phyloP scores from a whole-genome alignment of 2,329 filamentous ascomycete species.

The Orbilia blumenaviensis region DNA sequence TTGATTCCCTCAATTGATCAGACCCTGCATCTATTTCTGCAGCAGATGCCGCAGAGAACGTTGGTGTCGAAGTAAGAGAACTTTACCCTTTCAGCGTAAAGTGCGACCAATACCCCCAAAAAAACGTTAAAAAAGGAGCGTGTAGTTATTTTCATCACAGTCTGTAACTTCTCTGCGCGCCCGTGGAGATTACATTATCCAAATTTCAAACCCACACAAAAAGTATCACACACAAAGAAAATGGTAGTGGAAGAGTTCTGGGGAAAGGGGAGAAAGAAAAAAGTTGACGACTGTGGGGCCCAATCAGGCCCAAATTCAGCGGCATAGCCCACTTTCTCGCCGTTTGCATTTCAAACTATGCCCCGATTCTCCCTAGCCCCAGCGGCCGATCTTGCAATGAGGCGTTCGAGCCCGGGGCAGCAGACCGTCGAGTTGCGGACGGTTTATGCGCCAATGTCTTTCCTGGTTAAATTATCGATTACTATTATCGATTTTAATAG shows the following conservation, averaged over 20 bases:
- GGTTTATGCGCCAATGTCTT: constrained; percentile 5
- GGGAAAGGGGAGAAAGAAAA: background rate
- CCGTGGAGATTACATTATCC: constrained; percentile 18
- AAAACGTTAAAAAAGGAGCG: background rate
- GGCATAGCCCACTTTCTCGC: constrained; percentile 8
- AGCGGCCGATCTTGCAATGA: constrained; percentile 18
- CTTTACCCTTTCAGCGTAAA: background rate
- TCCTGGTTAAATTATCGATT: constrained; percentile 14
- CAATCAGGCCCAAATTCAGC: background rate
- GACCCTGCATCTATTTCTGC: background rate
- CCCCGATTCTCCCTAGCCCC: constrained; percentile 8
- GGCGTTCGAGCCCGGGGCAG: constrained; percentile 15
- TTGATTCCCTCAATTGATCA: background rate
- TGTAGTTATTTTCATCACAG: constrained; percentile 1
- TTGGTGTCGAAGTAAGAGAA: background rate
- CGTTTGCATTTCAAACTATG: constrained; percentile 20
- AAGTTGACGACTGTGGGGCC: background rate
- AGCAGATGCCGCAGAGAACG: background rate
- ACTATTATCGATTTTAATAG: constrained; percentile 7
- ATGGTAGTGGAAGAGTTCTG: background rate
- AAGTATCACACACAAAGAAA: background rate
- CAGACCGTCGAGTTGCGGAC: constrained; percentile 10
- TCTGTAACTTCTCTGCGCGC: constrained; percentile 14
- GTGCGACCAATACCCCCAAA: background rate
- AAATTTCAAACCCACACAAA: background rate